Base-by-base conservation (phyloP, 192 early-diverging fungal genomes). In the Nowakowskiella sp. region DNA sequence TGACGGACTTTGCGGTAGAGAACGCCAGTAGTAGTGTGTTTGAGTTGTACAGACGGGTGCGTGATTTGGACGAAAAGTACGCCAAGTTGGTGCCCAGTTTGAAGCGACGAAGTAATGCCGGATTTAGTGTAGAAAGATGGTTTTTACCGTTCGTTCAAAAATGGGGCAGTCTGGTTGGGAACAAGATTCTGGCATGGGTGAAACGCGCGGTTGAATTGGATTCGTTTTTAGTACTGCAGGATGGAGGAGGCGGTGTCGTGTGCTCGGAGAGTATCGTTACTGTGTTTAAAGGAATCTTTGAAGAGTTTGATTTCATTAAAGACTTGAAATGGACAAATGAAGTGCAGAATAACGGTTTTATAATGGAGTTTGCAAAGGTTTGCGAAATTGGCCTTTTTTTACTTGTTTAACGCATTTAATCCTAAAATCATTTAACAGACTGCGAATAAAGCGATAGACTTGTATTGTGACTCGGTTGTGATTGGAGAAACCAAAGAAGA, bases 391-490 rank as follows among this genome's bases (percentile, higher is more conserved):
- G n/a, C n/a, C n/a, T n/a, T n/a, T n/a, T n/a, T n/a, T n/a, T n/a
- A n/a, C n/a, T n/a, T n/a, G n/a, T n/a, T n/a, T n/a, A n/a, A n/a
- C n/a, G n/a, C n/a, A n/a, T n/a, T n/a, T n/a, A n/a, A n/a, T n/a
- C n/a, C n/a, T n/a, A n/a, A n/a, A n/a, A n/a, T n/a, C n/a, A n/a
- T n/a, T n/a, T n/a, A n/a, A n/a, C n/a, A n/a, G 48, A 63, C 62
- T 19, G 72, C 77, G 6, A 72, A 65, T 49, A 60, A 64, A 10
- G 76, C 76, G 1, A 71, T 78, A 42, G 76, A 78, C 47, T 62
- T 77, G 32, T 78, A 78, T 50, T 78, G 76, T 39, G 76, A 78
- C 51, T 65, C 63, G 4, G 72, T 78, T 65, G 69, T 66, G 31
- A 42, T 62, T 9, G 70, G 67, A 10, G 72, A 78, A 49, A 54